Base-by-base conservation (phyloP, 2,329 filamentous ascomycete species). In the Podosphaera xanthii region DNA sequence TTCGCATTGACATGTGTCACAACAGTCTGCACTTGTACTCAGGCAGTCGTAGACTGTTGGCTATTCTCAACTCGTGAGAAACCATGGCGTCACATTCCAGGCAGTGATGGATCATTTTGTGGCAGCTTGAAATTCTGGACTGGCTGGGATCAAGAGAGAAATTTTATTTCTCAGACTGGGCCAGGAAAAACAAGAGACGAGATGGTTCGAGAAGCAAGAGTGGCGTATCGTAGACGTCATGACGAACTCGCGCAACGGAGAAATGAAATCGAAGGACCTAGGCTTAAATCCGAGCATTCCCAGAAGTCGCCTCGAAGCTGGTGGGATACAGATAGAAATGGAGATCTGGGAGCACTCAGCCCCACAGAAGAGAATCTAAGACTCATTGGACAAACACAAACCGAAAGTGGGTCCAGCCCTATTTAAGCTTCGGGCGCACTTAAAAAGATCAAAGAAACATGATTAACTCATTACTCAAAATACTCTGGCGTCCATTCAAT, bases 1-100 rank as follows among this genome's bases (percentile, higher is more conserved):
- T 82, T 79, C 62, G 74, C 71, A 58, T 70, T 90, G 54, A 72
- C 74, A 9, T 67, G 82, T 5, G 65, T 79, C 33, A 75, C 74
- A 61, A 75, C 80, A 3, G 71, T 81, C 55, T 84, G 76, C 65
- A 67, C 87, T 38, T 78, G 76, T 54, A 73, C 79, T 42, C 84
- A 88, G 69, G 85, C 84, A 2, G 74, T 80, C 1, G 79, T 81
- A 0, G 83, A 90, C 66, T 81, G 82, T 61, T 69, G 77, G 59
- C 75, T 90, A 31, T 90, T 90, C 69, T 77, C 76, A 36, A 72
- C 78, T 36, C 77, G 84, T 52, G 86, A 91, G 69, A 80, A 80
- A 67, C 86, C 86, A 0, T 90, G 85, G 85, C 72, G 72, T 52
- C 74, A 81, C 60, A 76, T 80, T 4, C 70, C 71, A 0, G 71